Percentiles rank a stretch among this genome's conserved stretches.
These are phyloP conservation scores for Solanum pinnatisectum DNA, from an alignment of 257 asterid genomes.

Conservation along the genomic window DNA sequence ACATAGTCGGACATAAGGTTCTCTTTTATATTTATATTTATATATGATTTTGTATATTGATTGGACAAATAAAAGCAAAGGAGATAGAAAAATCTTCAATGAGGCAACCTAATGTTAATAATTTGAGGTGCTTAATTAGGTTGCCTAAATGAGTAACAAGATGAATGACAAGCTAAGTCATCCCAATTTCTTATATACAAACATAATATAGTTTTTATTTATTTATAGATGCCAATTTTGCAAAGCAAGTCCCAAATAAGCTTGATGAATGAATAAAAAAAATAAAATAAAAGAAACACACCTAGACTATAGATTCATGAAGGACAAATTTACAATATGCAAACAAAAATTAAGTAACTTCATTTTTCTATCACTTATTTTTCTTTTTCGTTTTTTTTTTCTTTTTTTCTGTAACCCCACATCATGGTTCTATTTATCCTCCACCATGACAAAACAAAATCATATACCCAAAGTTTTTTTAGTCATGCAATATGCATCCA, in stretches of 20 bases:
- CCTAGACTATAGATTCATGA: neutral
- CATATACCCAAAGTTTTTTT: neutral
- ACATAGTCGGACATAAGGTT: no score
- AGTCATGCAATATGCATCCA: neutral
- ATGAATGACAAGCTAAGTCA: neutral
- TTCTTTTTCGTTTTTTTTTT: neutral
- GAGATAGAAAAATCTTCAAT: neutral
- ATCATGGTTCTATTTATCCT: neutral
- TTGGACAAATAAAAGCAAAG: neutral
- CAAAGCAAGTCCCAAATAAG: neutral
- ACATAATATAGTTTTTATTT: neutral
- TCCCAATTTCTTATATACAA: neutral
- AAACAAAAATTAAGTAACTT: neutral
- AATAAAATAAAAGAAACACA: neutral
- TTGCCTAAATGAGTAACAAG: neutral
- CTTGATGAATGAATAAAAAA: neutral
- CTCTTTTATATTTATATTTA: no score
- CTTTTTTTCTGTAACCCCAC: neutral
- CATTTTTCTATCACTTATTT: neutral
- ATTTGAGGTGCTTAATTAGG: neutral
- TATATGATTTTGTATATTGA: neutral
- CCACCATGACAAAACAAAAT: neutral
- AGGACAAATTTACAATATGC: neutral
- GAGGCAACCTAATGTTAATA: neutral
- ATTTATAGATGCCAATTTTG: neutral